phyloP scores from a whole-genome alignment of 129 eudicot species.

The Chrysanthemum makinoi region DNA sequence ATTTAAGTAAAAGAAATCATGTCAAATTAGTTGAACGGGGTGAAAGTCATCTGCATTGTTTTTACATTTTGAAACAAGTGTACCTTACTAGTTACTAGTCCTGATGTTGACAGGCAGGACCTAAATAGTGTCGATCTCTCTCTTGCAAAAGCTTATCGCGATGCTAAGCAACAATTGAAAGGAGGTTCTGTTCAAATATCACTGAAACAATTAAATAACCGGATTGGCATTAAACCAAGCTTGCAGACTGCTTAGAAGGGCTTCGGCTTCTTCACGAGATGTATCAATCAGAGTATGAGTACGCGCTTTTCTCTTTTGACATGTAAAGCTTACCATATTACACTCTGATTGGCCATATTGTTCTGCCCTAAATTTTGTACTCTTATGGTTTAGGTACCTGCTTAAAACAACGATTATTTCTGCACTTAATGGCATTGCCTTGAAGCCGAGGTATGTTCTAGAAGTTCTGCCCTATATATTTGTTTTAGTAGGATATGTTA shows the following conservation, averaged over 20 bases:
- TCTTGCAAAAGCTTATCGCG: constrained; percentile 59
- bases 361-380: neutral
- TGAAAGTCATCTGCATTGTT: neutral
- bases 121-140: constrained; percentile 44
- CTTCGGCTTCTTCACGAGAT: constrained; percentile 73
- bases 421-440: constrained; percentile 41
- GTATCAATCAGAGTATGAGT: constrained; percentile 82
- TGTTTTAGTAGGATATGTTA: neutral
- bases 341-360: neutral
- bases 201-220: constrained; percentile 55
- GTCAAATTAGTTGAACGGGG: neutral
- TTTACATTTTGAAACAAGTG: constrained; percentile 5
- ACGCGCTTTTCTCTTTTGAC: neutral
- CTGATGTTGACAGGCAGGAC: constrained; percentile 54
- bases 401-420: constrained; percentile 57
- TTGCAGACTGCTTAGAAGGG: constrained; percentile 78
- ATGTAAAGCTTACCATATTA: neutral
- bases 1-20: neutral
- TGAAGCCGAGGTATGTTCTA: constrained; percentile 56
- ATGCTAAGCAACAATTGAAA: constrained; percentile 67
- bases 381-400: constrained; percentile 43
- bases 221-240: constrained; percentile 71
- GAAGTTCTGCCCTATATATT: neutral
- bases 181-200: constrained; percentile 56
- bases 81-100: neutral